These are phyloP conservation scores for Trichosanthes cucumerina DNA, from an alignment of 306 rosid genomes.

Conservation along the genomic window DNA sequence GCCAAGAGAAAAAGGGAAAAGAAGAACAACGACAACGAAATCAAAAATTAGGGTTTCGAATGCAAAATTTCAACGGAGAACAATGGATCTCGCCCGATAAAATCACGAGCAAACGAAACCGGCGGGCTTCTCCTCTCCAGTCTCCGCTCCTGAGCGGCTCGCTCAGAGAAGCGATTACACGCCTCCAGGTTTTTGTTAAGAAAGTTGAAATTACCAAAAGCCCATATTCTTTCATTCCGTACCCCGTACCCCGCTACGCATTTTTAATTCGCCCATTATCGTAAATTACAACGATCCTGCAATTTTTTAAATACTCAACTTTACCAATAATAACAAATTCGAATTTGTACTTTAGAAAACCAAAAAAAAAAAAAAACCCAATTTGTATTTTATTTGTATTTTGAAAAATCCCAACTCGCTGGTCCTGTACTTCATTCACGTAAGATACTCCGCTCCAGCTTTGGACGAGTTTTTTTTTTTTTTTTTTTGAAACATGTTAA, in stretches of 20 bases:
- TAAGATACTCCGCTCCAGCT: too few relatives aligned
- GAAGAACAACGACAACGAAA: not conserved
- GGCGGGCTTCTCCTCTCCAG: not conserved
- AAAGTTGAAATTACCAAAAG: not conserved
- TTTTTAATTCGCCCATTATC: not conserved
- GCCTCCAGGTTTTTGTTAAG: not conserved
- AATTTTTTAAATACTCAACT: not conserved
- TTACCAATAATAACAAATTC: not conserved
- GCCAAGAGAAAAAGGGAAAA: not conserved
- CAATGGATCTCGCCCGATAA: not conserved
- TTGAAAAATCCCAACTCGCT: too few relatives aligned
- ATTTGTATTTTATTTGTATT: too few relatives aligned
- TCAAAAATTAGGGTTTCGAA: conserved; percentile 3
- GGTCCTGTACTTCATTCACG: too few relatives aligned
- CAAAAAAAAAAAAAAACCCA: too few relatives aligned
- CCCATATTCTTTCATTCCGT: not conserved
- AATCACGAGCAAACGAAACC: not conserved
- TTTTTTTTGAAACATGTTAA: too few relatives aligned
- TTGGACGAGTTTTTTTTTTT: too few relatives aligned
- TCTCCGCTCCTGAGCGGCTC: conserved; percentile 1
- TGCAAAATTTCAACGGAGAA: not conserved
- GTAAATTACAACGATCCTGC: not conserved
- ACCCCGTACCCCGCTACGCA: not conserved
- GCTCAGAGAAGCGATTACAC: not conserved
- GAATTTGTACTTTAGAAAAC: too few relatives aligned